Base-by-base conservation (phyloP, 2,329 filamentous ascomycete species). In the Botrytis hyacinthi region DNA sequence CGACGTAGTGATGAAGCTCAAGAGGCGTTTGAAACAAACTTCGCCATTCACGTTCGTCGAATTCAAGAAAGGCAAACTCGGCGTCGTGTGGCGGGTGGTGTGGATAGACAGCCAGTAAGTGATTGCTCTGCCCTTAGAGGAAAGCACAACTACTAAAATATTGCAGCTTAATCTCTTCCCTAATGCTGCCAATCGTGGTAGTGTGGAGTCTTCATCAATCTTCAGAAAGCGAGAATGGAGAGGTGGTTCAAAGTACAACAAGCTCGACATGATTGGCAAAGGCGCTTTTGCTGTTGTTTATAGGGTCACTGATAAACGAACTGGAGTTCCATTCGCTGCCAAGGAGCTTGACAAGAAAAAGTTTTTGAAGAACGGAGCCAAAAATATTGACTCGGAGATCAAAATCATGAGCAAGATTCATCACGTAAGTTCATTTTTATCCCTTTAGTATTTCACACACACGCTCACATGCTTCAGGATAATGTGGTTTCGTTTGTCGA, bases 361-460 rank as follows among this genome's bases (percentile, higher is more conserved):
- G 29, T 97, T 98, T 80, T 93, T 97, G 85, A 97, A 97, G 84
- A 96, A 97, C 78, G 95, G 94, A 3, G 46, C 35, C 20, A 91
- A 94, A 77, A 97, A 97, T 82, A 92, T 98, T 22, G 93, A 98
- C 80, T 98, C 97, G 78, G 96, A 99, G 83, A 95, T 99, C 91
- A 92, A 90, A 77, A 98, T 99, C 78, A 98, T 99, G 94, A 90
- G 92, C 79, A 88, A 87, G 71, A 88, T 98, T 70, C 86, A 91
- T 71, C 96, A 99, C 84, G 92, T 94, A 84, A 87, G 92, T 82
- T 40, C 37, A 10, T 35, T 54, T 59, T 51, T 12, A 26, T 26
- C 76, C 42, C 18, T 29, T 35, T 32, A n/a, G 26, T n/a, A 37
- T 59, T 20, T 26, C 32, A 67, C 18, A 10, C 32, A 44, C 51